Conservation (phyloP, 2,329 filamentous ascomycete genomes). For the Elsinoe australis region DNA sequence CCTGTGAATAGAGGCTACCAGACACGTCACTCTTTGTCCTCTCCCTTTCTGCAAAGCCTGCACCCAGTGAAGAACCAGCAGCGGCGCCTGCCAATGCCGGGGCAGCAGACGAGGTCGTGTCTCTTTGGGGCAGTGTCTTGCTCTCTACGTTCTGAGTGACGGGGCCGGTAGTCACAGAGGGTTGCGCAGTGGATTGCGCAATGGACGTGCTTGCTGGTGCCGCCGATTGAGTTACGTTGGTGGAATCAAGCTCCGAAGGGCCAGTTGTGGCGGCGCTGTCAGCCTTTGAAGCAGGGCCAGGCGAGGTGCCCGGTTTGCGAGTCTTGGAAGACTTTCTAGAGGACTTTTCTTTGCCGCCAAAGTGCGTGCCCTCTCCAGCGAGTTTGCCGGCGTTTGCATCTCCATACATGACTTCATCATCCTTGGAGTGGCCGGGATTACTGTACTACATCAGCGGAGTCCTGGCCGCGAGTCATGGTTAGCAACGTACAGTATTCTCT, state of each 20-base stretch:
- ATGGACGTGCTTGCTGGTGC: too few relatives aligned
- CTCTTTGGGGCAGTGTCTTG: too few relatives aligned
- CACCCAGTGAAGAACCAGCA: constrained; percentile 6
- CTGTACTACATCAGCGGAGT: constrained; percentile 20
- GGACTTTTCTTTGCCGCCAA: constrained; percentile 17
- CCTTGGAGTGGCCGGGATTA: constrained; percentile 29
- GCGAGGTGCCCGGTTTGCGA: constrained; percentile 18
- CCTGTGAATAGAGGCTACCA: constrained; percentile 11
- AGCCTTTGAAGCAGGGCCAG: constrained; percentile 14
- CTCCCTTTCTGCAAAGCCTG: constrained; percentile 6
- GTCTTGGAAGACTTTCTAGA: constrained; percentile 20
- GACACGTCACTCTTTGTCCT: constrained; percentile 10
- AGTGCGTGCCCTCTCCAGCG: constrained; percentile 25
- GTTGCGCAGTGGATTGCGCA: too few relatives aligned
- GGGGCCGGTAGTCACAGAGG: too few relatives aligned
- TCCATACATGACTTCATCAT: constrained; percentile 32
- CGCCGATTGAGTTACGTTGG: too few relatives aligned
- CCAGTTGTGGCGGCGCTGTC: not conserved
- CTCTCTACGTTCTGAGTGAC: too few relatives aligned
- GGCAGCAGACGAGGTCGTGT: too few relatives aligned
- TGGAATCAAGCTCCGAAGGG: too few relatives aligned
- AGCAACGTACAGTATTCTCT: constrained; percentile 36
- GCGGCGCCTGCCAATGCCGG: not conserved
- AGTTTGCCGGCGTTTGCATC: constrained; percentile 20
- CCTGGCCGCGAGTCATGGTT: not conserved